phyloP scores from a whole-genome alignment of 257 asterid species.

The Solanum chiquidenum region DNA sequence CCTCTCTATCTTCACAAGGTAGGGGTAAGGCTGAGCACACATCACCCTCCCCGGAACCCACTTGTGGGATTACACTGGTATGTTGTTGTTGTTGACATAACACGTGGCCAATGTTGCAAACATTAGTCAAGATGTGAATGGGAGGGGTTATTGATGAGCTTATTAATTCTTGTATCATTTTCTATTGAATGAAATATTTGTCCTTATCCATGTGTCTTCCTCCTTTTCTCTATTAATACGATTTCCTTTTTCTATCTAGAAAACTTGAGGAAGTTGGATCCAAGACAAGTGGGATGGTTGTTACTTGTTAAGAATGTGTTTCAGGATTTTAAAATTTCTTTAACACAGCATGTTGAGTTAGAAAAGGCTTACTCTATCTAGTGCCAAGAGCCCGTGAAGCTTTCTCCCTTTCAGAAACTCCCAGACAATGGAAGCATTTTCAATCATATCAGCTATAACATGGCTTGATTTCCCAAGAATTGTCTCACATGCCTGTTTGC shows the following conservation, averaged over 20 bases:
- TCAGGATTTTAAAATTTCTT: background rate
- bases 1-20: background rate
- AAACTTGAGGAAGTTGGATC: background rate
- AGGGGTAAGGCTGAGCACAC: background rate
- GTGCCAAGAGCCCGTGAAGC: conserved; percentile 90
- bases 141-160: background rate
- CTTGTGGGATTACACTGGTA: too few relatives aligned
- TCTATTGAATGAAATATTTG: background rate
- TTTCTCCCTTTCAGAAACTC: conserved; percentile 80
- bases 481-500: conserved; percentile 39
- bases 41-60: background rate
- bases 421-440: conserved; percentile 67
- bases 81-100: background rate
- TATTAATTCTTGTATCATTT: background rate
- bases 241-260: background rate
- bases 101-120: background rate
- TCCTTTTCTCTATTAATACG: background rate
- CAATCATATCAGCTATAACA: conserved; percentile 22
- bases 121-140: background rate
- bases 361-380: conserved; percentile 59
- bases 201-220: background rate
- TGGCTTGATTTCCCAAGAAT: conserved; percentile 21
- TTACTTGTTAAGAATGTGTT: background rate
- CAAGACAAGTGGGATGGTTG: background rate
- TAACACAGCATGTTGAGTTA: background rate